phyloP scores from a whole-genome alignment of 805 yeast genomes.

The Jamesozyma rosinii region DNA sequence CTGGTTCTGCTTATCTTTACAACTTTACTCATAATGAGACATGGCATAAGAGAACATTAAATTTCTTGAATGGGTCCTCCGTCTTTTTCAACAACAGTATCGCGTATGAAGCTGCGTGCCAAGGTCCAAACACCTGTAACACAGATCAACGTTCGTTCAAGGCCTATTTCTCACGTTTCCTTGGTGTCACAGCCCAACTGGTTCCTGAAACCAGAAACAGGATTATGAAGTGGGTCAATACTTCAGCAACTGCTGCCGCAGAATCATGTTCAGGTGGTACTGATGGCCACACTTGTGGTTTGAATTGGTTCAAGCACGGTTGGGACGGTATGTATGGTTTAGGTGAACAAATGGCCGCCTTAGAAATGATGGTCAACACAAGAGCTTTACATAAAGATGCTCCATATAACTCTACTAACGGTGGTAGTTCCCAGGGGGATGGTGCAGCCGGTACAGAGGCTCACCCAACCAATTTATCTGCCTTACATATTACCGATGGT shows the following conservation, averaged over 20 bases:
- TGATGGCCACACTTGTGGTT: conserved; percentile 85
- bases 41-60: conserved; percentile 58
- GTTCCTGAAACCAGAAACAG: conserved; percentile 43
- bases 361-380: conserved; percentile 50
- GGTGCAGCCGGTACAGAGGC: conserved; percentile 56
- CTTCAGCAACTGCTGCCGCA: conserved; percentile 67
- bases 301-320: conserved; percentile 56
- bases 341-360: conserved; percentile 85
- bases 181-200: conserved; percentile 65
- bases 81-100: conserved; percentile 47
- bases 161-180: conserved; percentile 66
- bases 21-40: conserved; percentile 54
- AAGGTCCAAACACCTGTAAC: conserved; percentile 53
- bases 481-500: conserved; percentile 36
- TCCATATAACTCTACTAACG: conserved; percentile 55
- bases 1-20: conserved; percentile 76
- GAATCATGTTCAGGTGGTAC: conserved; percentile 75
- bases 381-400: conserved; percentile 33
- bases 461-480: conserved; percentile 31
- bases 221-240: conserved; percentile 30
- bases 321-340: conserved; percentile 75
- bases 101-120: conserved; percentile 82
- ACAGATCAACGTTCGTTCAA: conserved; percentile 89
- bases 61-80: conserved; percentile 44
- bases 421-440: conserved; percentile 64